These are phyloP conservation scores for Talaromyces adpressus DNA, from an alignment of 495 filamentous ascomycete genomes.

Conservation along the genomic window DNA sequence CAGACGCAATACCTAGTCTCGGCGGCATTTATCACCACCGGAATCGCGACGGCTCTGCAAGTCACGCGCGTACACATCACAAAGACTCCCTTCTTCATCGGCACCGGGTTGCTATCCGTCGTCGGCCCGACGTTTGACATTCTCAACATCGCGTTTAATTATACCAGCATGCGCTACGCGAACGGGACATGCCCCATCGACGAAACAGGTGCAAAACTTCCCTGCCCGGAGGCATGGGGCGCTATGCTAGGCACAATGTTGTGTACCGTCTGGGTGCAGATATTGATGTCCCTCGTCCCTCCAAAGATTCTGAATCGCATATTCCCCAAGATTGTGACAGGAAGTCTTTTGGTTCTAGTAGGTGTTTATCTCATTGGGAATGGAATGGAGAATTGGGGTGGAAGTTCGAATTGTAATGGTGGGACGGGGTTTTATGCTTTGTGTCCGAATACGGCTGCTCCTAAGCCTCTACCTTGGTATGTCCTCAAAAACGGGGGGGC, in stretches of 20 bases:
- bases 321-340: conserved; percentile 80
- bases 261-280: conserved; percentile 41
- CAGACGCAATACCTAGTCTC: conserved; percentile 74
- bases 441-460: conserved; percentile 62
- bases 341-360: conserved; percentile 64
- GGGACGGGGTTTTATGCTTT: conserved; percentile 46
- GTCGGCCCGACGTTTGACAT: conserved; percentile 78
- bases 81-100: conserved; percentile 70
- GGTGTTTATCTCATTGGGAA: conserved; percentile 64
- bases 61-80: conserved; percentile 74
- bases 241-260: conserved; percentile 66
- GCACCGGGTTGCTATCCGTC: conserved; percentile 75
- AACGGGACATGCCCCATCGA: conserved; percentile 64
- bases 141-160: conserved; percentile 70
- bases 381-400: conserved; percentile 75
- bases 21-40: conserved; percentile 74
- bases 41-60: conserved; percentile 70
- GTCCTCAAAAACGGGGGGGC: background rate
- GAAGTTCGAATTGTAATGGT: conserved; percentile 54
- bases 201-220: conserved; percentile 54
- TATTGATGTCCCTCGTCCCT: conserved; percentile 34
- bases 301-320: conserved; percentile 58
- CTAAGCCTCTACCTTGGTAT: conserved; percentile 60
- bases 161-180: conserved; percentile 66
- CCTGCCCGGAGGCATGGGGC: conserved; percentile 78